Evolutionary conservation across 75 land plant genomes (phyloP), one percentile per base, ranked within the genome.

Genomic region (Pseudotsuga menziesii): DNA sequence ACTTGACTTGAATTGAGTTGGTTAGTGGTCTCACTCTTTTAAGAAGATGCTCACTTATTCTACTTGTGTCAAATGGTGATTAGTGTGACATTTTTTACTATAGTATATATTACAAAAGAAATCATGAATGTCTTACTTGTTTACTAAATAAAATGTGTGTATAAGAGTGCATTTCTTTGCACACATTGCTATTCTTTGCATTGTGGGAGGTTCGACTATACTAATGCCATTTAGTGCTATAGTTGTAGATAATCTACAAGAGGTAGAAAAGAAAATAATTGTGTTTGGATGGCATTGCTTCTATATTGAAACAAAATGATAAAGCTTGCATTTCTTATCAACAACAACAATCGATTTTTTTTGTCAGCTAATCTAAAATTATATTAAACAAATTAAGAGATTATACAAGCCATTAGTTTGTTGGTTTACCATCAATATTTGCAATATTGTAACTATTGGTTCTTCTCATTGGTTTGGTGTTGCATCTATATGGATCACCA

Each of bases 181-280:
- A 69, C 72, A 69, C 39, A 0, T 69, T 69, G 72, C 5, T 19
- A 69, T 69, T n/a, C 41, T 39, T 44, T 69, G 22, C 39, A 9
- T 69, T 69, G 48, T 44, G 36, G 72, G 25, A 69, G 72, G 22
- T 67, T 36, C 71, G 71, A n/a, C 39, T 69, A 41, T 69, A 69
- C 52, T 69, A 8, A 69, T 39, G 44, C 41, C 12, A 17, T 20
- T 7, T 19, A 36, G 52, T 39, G 2, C 48, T 44, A 69, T n/a
- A 7, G 23, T 39, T 41, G 23, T 9, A 19, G 12, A 39, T 52
- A 69, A 36, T 23, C 72, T 5, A 11, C 36, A 5, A 69, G 48
- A 69, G 52, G 8, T 44, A 11, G 52, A 44, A 44, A 44, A 44
- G 0, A 8, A 1, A 69, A 19, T 23, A 69, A 4, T 29, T 25